Evolutionary conservation across 176 grass and related monocot genomes (phyloP).

Genomic region (Juncus inflexus): DNA sequence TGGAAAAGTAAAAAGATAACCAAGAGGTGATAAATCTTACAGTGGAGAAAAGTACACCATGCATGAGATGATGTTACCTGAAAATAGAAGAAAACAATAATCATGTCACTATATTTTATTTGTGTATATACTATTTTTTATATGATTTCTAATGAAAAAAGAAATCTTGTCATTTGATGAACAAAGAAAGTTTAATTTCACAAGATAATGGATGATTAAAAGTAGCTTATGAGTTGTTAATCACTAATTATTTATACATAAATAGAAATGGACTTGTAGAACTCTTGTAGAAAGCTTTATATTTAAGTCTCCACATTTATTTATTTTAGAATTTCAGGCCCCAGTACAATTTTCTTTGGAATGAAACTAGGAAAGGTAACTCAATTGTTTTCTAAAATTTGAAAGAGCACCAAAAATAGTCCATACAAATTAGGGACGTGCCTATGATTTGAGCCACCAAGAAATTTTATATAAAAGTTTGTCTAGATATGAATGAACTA

Average conservation of each 20-base stretch:
- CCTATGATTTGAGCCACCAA: no score
- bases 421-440: no score
- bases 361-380: slow-evolving; percentile 20
- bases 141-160: background rate
- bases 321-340: background rate
- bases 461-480: no score
- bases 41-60: slow-evolving; percentile 79
- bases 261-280: slow-evolving; percentile 4
- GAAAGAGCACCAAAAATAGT: no score
- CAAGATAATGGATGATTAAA: background rate
- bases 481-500: no score
- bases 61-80: slow-evolving; percentile 86
- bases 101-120: slow-evolving; percentile 6
- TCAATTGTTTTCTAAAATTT: slow-evolving; percentile 7
- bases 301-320: slow-evolving; percentile 5
- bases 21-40: slow-evolving; percentile 30
- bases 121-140: background rate
- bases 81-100: slow-evolving; percentile 12
- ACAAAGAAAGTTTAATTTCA: slow-evolving; percentile 3
- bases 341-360: slow-evolving; percentile 10
- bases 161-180: slow-evolving; percentile 1
- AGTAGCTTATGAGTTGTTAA: slow-evolving; percentile 13
- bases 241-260: slow-evolving; percentile 18
- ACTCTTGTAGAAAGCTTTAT: slow-evolving; percentile 5
- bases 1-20: background rate